Percentiles rank a stretch among this genome's conserved stretches.
phyloP scores from a whole-genome alignment of 805 yeast species.

The Cyberlindnera veronae region DNA sequence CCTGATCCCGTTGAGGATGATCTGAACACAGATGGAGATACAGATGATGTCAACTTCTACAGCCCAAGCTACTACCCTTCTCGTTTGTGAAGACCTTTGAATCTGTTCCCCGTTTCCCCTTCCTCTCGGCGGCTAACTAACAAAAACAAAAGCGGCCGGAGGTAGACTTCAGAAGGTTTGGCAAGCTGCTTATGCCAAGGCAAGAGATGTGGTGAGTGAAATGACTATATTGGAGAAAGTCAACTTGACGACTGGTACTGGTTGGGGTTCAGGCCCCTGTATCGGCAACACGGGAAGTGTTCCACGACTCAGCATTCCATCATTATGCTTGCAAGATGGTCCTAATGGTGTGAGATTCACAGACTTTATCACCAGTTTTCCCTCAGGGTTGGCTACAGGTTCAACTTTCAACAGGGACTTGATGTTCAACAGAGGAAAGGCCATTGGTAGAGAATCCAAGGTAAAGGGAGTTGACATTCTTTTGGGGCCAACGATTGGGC shows the following conservation, averaged over 20 bases:
- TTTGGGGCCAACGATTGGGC: constrained; percentile 57
- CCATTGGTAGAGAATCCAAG: constrained; percentile 53
- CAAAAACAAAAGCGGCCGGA: constrained; percentile 31
- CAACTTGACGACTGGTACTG: constrained; percentile 60
- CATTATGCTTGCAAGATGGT: constrained; percentile 59
- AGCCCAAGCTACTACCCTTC: constrained; percentile 25
- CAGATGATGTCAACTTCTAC: constrained; percentile 21
- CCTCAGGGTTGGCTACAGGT: constrained; percentile 57
- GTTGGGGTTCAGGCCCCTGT: constrained; percentile 61
- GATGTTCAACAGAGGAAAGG: constrained; percentile 50
- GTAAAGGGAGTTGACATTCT: constrained; percentile 53
- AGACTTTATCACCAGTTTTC: constrained; percentile 53
- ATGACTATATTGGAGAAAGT: constrained; percentile 59
- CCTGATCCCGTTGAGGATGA: constrained; percentile 18
- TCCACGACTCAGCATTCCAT: constrained; percentile 50
- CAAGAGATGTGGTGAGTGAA: constrained; percentile 50
- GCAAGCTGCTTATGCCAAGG: constrained; percentile 55
- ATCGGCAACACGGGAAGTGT: constrained; percentile 59
- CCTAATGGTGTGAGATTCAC: constrained; percentile 58
- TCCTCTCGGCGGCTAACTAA: constrained; percentile 6
- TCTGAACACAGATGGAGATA: constrained; percentile 11
- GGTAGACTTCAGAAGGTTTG: constrained; percentile 50
- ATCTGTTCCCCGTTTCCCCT: not conserved
- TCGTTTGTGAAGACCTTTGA: constrained; percentile 17
- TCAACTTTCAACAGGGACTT: constrained; percentile 53